phyloP scores from a whole-genome alignment of 495 filamentous ascomycete species.

The Cairneyella variabilis region DNA sequence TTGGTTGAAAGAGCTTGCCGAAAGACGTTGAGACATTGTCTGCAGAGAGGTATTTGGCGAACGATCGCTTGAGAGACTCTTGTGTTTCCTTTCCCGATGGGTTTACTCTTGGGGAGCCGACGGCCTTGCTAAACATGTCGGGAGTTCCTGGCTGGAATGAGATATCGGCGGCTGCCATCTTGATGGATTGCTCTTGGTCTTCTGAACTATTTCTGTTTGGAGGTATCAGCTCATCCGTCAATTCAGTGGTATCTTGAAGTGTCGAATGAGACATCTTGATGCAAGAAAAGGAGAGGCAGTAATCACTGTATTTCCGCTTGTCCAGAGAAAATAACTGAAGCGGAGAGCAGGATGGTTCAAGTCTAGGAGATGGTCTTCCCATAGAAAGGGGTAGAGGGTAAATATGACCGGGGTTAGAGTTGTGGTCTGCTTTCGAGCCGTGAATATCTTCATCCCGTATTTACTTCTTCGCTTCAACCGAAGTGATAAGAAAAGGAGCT shows the following conservation, averaged over 20 bases:
- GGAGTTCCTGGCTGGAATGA: slow-evolving; percentile 13
- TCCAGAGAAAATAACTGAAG: too few species aligned
- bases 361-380: too few species aligned
- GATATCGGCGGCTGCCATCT: slow-evolving; percentile 24
- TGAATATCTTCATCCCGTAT: too few species aligned
- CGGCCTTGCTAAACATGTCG: slow-evolving; percentile 13
- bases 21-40: slow-evolving; percentile 16
- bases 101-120: slow-evolving; percentile 21
- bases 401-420: too few species aligned
- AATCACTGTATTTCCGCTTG: too few species aligned
- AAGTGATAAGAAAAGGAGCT: too few species aligned
- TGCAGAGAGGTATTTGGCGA: slow-evolving; percentile 24
- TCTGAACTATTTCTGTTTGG: background rate
- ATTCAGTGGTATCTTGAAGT: too few species aligned
- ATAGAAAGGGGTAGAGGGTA: too few species aligned
- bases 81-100: slow-evolving; percentile 24
- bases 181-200: background rate
- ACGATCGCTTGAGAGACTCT: slow-evolving; percentile 26
- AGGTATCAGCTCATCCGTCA: background rate
- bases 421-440: too few species aligned
- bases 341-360: too few species aligned
- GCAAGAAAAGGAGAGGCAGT: background rate
- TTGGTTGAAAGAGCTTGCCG: slow-evolving; percentile 24
- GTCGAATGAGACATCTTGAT: background rate
- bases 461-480: too few species aligned